Conservation (phyloP, 2,329 filamentous ascomycete species). For the Penicillium griseofulvum region DNA sequence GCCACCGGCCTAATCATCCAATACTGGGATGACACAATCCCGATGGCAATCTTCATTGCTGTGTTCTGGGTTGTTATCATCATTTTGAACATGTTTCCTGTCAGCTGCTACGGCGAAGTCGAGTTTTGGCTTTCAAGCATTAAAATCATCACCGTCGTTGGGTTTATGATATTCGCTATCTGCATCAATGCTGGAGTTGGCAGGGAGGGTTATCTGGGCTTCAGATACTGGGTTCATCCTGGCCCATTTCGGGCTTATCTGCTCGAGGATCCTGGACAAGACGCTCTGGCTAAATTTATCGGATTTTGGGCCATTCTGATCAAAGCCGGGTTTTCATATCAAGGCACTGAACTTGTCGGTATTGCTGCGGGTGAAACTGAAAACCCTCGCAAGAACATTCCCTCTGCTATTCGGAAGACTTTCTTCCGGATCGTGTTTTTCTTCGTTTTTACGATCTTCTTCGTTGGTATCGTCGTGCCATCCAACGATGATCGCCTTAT, state of each 20-base stretch:
- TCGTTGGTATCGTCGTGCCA: slow-evolving; percentile 69
- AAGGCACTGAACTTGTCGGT: slow-evolving; percentile 70
- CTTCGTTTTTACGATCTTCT: slow-evolving; percentile 50
- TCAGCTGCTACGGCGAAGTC: slow-evolving; percentile 7
- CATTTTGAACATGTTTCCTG: slow-evolving; percentile 7
- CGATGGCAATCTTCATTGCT: slow-evolving; percentile 7
- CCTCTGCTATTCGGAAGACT: slow-evolving; percentile 68
- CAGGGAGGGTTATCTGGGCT: slow-evolving; percentile 4
- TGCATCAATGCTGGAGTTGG: slow-evolving; percentile 34
- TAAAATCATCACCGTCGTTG: slow-evolving; percentile 6
- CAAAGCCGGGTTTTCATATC: slow-evolving; percentile 42
- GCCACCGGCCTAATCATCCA: slow-evolving; percentile 8
- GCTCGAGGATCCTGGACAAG: slow-evolving; percentile 75
- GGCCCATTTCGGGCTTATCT: slow-evolving; percentile 61
- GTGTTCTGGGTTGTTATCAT: slow-evolving; percentile 9
- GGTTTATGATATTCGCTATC: slow-evolving; percentile 64
- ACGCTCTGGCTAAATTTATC: slow-evolving; percentile 65
- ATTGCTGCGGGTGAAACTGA: slow-evolving; percentile 73
- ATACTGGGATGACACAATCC: slow-evolving; percentile 6
- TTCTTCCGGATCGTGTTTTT: slow-evolving; percentile 72
- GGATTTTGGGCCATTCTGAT: slow-evolving; percentile 56
- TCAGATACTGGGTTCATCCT: slow-evolving; percentile 8
- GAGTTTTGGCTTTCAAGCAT: slow-evolving; percentile 10
- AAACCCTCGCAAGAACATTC: slow-evolving; percentile 70
- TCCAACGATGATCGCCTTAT: slow-evolving; percentile 57